phyloP scores from a whole-genome alignment of 2,329 filamentous ascomycete species.

The Colletotrichum trifolii region DNA sequence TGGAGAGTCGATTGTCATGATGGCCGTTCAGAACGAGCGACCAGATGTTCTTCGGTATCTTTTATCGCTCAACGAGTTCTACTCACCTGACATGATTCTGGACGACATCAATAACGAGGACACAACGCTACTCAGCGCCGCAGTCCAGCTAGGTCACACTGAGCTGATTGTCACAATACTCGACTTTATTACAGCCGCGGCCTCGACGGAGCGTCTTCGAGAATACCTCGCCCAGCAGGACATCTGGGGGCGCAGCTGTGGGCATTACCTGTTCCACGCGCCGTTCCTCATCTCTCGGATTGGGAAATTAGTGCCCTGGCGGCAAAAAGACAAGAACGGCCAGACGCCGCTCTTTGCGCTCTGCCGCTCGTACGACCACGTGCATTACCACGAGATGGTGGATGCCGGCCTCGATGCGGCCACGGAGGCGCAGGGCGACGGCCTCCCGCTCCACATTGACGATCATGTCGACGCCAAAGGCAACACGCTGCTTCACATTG shows the following conservation, averaged over 20 bases:
- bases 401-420: slow-evolving; percentile 82
- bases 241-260: slow-evolving; percentile 85
- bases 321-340: slow-evolving; percentile 91
- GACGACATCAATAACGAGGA: slow-evolving; percentile 90
- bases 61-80: slow-evolving; percentile 80
- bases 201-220: slow-evolving; percentile 65
- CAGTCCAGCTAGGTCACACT: slow-evolving; percentile 83
- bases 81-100: slow-evolving; percentile 75
- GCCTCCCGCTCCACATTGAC: slow-evolving; percentile 84
- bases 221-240: slow-evolving; percentile 83
- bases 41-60: slow-evolving; percentile 82
- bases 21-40: slow-evolving; percentile 81
- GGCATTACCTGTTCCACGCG: slow-evolving; percentile 96
- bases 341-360: slow-evolving; percentile 98
- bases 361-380: slow-evolving; percentile 94
- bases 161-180: slow-evolving; percentile 82
- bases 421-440: slow-evolving; percentile 79
- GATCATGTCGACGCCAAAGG: slow-evolving; percentile 93
- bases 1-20: slow-evolving; percentile 90
- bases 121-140: slow-evolving; percentile 88
- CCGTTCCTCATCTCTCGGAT: slow-evolving; percentile 83
- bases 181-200: slow-evolving; percentile 72
- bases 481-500: slow-evolving; percentile 95
- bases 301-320: slow-evolving; percentile 85
- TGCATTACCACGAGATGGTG: slow-evolving; percentile 88